Percentiles rank a stretch among this genome's conserved stretches.
Conservation (phyloP, 176 grass and related monocot genomes). For the Aegilops tauschii region DNA sequence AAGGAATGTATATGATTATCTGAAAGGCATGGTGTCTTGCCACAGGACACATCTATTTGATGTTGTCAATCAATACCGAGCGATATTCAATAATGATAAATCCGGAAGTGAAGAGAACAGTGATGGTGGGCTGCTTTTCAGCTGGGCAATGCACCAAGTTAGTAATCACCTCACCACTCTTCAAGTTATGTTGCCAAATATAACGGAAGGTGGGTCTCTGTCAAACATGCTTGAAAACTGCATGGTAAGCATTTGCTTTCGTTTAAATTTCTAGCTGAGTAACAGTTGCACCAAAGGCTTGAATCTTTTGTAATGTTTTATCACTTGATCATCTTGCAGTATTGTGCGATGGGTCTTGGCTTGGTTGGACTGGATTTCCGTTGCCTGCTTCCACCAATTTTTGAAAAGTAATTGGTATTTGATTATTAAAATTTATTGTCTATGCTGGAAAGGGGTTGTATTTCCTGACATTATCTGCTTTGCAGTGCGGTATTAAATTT, state of each 20-base stretch:
- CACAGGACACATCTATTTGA: conserved; percentile 91
- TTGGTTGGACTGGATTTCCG: conserved; percentile 97
- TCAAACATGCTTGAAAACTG: conserved; percentile 90
- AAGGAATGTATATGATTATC: conserved; percentile 86
- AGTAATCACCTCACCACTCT: conserved; percentile 79
- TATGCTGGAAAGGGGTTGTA: neutral
- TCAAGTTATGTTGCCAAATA: conserved; percentile 89
- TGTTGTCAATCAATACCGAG: conserved; percentile 96
- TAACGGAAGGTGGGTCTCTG: conserved; percentile 87
- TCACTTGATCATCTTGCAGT: conserved; percentile 55
- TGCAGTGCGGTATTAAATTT: conserved; percentile 84
- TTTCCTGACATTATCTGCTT: conserved; percentile 31
- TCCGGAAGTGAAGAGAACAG: conserved; percentile 88
- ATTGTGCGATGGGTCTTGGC: conserved; percentile 97
- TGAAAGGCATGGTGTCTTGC: conserved; percentile 86
- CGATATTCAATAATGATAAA: conserved; percentile 99
- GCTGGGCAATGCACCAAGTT: conserved; percentile 97
- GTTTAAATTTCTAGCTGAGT: neutral
- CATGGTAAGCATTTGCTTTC: conserved; percentile 69
- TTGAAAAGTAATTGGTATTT: conserved; percentile 76
- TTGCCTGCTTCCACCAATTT: conserved; percentile 87
- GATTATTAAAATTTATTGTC: neutral
- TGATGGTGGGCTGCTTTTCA: conserved; percentile 91
- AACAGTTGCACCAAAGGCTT: neutral
- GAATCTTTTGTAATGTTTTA: neutral